A percentile compares a stretch with the other conserved stretches of the same genome.
These are phyloP conservation scores for Chloroidium sp. DNA, from an alignment of 163 green algal species.

Conservation along the genomic window DNA sequence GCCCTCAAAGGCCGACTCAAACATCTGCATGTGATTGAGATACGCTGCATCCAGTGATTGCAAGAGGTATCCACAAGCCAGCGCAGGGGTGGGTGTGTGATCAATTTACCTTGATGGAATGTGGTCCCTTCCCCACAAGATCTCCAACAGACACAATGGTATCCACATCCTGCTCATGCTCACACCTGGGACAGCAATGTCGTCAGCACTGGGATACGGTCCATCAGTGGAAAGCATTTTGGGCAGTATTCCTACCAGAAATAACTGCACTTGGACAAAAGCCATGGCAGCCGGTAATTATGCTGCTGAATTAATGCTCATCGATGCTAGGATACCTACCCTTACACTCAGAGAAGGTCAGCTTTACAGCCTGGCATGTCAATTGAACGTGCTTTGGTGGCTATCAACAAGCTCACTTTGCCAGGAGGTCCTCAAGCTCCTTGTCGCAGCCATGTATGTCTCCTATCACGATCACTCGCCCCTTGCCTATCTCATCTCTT, in stretches of 20 bases:
- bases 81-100: not conserved
- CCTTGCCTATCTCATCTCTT: not conserved
- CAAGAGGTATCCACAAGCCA: too few relatives aligned
- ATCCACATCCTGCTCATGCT: slow-evolving; percentile 27
- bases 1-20: too few relatives aligned
- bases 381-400: not conserved
- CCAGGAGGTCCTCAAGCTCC: slow-evolving; percentile 43
- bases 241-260: too few relatives aligned
- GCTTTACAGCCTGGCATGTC: not conserved
- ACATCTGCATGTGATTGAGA: too few relatives aligned
- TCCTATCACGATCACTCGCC: slow-evolving; percentile 37
- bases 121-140: slow-evolving; percentile 56
- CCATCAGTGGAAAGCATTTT: too few relatives aligned
- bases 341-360: too few relatives aligned
- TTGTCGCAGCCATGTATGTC: slow-evolving; percentile 59
- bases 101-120: not conserved
- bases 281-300: too few relatives aligned
- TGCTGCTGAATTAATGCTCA: too few relatives aligned
- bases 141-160: slow-evolving; percentile 57
- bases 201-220: too few relatives aligned
- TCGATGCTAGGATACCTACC: too few relatives aligned
- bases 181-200: slow-evolving; percentile 6
- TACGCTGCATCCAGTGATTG: too few relatives aligned
- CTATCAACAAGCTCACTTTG: not conserved
- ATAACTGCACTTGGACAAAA: too few relatives aligned